Evolutionary conservation across 179 eudicot species (phyloP), one percentile per base, ranked within the genome.

Genomic region (Amaranthus tricolor): DNA sequence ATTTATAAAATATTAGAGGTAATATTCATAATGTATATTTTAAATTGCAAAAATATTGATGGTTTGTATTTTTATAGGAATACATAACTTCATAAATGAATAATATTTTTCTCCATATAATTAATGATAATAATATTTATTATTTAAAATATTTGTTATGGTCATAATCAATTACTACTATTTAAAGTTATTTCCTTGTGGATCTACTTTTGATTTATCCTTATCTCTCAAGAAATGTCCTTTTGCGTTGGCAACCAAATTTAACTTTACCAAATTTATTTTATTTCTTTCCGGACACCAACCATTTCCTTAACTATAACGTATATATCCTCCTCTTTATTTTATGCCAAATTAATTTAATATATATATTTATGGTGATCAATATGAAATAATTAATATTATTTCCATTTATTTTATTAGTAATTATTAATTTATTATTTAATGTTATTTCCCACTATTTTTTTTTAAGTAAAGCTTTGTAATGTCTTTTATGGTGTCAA

Each of bases 221-320:
- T 81, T 81, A 67, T 81, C 80, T 67, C 80, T 61, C 80, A 81
- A 81, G 83, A 81, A 81, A 81, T 81, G 83, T 81, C 83, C 83
- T 81, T 81, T 81, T 81, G 80, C 80, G 80, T 81, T 81, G 83
- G 80, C 83, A 76, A 81, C 83, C 83, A 73, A 81, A 81, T 81
- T 81, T 81, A 76, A 76, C 83, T 81, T 81, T 81, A 76, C 74
- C 80, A 53, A 59, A 60, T 61, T 81, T 68, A 45, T 66, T 67
- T 80, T 45, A 60, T 76, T 76, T 65, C 55, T 70, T 75, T 79
- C 73, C 75, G 66, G 58, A 76, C 83, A 81, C 80, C 80, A 76
- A 81, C 77, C 83, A 73, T 80, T 80, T 72, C 51, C 80, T 80
- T 80, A 73, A 76, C 80, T 50, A 80, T 67, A 80, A 76, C 74